A percentile compares a stretch with the other conserved stretches of the same genome.
These are phyloP conservation scores for Fusarium paranaense DNA, from an alignment of 2,329 filamentous ascomycete genomes.

Conservation along the genomic window DNA sequence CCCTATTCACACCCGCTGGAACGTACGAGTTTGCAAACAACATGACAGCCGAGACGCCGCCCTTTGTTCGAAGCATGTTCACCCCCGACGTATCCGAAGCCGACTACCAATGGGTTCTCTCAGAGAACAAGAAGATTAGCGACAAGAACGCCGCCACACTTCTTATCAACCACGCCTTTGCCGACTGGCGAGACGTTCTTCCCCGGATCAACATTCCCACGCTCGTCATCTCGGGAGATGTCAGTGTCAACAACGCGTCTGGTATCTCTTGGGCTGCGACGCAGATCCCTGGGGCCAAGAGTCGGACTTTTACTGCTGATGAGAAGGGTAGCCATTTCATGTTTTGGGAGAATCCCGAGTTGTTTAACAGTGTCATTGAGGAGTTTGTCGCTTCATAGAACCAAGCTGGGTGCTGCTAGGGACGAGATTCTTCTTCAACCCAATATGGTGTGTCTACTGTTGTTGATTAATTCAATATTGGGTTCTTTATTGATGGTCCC, in stretches of 20 bases:
- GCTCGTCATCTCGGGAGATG: constrained; percentile 42
- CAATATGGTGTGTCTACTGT: too few species aligned
- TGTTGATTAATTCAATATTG: too few species aligned
- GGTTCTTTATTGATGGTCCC: too few species aligned
- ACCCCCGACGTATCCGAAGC: constrained; percentile 30
- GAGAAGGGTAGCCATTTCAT: constrained; percentile 50
- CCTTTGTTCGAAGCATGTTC: constrained; percentile 41
- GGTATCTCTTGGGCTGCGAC: constrained; percentile 42
- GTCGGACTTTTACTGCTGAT: constrained; percentile 44
- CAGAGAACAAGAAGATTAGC: constrained; percentile 43
- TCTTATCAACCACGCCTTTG: background rate
- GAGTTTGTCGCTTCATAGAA: constrained; percentile 32
- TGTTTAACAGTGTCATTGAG: constrained; percentile 48
- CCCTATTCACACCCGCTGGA: constrained; percentile 30
- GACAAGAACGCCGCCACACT: constrained; percentile 33
- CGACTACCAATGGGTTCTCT: constrained; percentile 43
- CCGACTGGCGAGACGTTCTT: background rate
- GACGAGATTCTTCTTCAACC: too few species aligned
- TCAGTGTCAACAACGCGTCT: constrained; percentile 8
- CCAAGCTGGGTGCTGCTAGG: too few species aligned
- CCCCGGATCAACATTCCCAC: constrained; percentile 42
- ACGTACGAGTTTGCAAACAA: constrained; percentile 33
- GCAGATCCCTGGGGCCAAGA: constrained; percentile 43
- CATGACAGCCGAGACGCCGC: constrained; percentile 26
- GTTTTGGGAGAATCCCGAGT: constrained; percentile 49